Evolutionary conservation across 1,284 basidiomycete genomes (phyloP), one percentile per base, ranked within the genome.

Genomic region (Apiotrichum akiyoshidainum): DNA sequence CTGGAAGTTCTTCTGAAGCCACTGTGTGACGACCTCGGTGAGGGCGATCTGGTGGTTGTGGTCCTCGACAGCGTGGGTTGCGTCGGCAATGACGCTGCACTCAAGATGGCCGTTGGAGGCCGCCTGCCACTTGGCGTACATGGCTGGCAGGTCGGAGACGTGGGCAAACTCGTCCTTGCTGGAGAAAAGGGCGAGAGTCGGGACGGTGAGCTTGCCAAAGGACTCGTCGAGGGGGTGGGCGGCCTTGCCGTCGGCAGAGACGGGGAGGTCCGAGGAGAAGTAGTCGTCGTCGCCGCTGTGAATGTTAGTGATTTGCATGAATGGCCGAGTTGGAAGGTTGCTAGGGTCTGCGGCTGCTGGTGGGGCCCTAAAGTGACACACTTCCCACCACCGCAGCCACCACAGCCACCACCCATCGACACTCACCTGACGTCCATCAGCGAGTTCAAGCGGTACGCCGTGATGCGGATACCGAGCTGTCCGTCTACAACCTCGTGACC

Each of bases 261-360:
- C 22, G 3, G 78, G 78, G 10, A 77, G 54, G 58, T 77, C 73
- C 19, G 65, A 57, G 37, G 74, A 76, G 68, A 78, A 79, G 65
- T 74, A 78, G 63, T 78, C 78, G 65, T 79, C 78, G 64, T 78
- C 73, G 2, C 78, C 78, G 13, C 76, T 77, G n/a, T n/a, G 19
- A n/a, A 13, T 2, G 55, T 46, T 31, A 31, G 26, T 31, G 26
- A 31, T 7, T 7, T 31, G 26, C 26, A 42, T 45, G 45, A 22
- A 44, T 31, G 26, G 51, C 40, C 3, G 47, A 10, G 47, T 48
- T 17, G 16, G 2, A 5, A 33, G 31, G 6, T 13, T 22, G 46
- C 6, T 8, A 19, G 33, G 13, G 46, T 34, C 16, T 6, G 8
- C 7, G 46, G 26, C 7, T 33, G 26, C 7, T 33, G 7, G 17